These are phyloP conservation scores for Ophiorrhiza pumila DNA, from an alignment of 257 asterid genomes.

Conservation along the genomic window DNA sequence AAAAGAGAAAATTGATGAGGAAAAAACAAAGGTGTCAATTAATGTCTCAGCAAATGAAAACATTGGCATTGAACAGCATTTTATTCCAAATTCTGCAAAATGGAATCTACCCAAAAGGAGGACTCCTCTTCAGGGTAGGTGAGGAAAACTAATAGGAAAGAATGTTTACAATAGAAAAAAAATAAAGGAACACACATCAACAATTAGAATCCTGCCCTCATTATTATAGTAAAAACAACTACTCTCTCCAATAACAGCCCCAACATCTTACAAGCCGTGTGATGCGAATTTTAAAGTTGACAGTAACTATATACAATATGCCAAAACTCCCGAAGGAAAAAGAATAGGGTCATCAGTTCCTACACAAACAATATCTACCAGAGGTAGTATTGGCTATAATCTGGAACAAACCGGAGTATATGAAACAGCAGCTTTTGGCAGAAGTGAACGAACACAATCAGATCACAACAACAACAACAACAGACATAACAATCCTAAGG, in stretches of 20 bases:
- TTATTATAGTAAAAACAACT: background rate
- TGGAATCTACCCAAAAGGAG: background rate
- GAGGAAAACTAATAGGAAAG: background rate
- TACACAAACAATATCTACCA: conserved; percentile 13
- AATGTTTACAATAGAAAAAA: background rate
- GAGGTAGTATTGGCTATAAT: conserved; percentile 13
- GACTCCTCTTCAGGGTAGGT: too few relatives aligned
- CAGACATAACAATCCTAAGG: conserved; percentile 28
- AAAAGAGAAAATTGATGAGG: background rate
- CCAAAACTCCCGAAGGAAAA: conserved; percentile 30
- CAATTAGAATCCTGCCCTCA: background rate
- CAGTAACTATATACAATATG: conserved; percentile 33
- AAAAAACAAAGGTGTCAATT: background rate
- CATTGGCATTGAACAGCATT: background rate
- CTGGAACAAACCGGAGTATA: background rate
- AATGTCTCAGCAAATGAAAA: background rate
- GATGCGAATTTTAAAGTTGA: conserved; percentile 6
- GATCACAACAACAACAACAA: conserved; percentile 12
- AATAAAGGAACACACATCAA: background rate
- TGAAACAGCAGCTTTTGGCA: conserved; percentile 1
- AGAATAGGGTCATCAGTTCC: conserved; percentile 32
- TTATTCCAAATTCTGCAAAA: background rate
- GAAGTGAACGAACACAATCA: background rate
- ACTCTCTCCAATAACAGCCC: background rate
- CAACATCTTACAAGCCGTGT: conserved; percentile 31